Conservation (phyloP, 805 yeast species). For the Metschnikowia orientalis region DNA sequence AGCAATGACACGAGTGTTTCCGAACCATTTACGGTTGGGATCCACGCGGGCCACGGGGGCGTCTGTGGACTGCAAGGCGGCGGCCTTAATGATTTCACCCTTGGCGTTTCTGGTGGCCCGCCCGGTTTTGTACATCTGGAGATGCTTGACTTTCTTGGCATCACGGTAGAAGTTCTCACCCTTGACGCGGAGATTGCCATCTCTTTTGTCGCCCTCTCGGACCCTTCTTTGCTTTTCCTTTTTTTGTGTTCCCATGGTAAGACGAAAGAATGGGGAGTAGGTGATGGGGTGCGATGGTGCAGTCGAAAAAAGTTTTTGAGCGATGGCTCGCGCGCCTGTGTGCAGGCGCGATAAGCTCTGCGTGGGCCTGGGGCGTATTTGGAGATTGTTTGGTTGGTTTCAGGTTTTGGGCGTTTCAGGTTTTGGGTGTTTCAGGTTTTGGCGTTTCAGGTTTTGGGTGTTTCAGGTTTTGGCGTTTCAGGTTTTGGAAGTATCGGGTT, state of each 20-base stretch:
- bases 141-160: constrained; percentile 84
- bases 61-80: constrained; percentile 81
- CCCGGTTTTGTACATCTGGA: constrained; percentile 92
- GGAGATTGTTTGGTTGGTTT: too few relatives aligned
- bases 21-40: constrained; percentile 97
- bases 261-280: too few relatives aligned
- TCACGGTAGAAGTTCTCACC: constrained; percentile 97
- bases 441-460: too few relatives aligned
- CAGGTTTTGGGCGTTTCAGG: too few relatives aligned
- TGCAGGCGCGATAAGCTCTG: constrained; percentile 2
- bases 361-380: not conserved
- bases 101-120: constrained; percentile 79
- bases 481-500: too few relatives aligned
- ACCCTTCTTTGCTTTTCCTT: constrained; percentile 85
- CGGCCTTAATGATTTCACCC: constrained; percentile 86
- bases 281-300: not conserved
- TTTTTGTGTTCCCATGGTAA: constrained; percentile 88
- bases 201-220: constrained; percentile 76
- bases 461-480: too few relatives aligned
- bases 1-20: constrained; percentile 94
- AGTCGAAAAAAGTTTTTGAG: constrained; percentile 4
- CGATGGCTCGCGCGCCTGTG: constrained; percentile 3
- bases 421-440: too few relatives aligned
- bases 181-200: constrained; percentile 88
- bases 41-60: constrained; percentile 90